Conservation (phyloP, 768 basidiomycete species). For the Phylloporus sp. region DNA sequence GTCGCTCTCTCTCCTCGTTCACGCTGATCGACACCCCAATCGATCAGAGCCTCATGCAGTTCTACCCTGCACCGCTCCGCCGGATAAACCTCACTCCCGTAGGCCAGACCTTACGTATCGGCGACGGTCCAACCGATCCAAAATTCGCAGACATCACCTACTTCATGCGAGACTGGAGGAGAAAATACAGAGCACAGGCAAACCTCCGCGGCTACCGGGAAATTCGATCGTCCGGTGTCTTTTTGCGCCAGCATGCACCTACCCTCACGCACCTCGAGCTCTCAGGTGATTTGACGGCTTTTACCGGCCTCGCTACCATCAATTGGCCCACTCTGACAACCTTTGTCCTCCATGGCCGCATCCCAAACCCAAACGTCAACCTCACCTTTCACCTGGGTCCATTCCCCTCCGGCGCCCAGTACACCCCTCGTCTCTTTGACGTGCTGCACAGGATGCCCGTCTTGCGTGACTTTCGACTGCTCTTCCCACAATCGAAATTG, state of each 20-base stretch:
- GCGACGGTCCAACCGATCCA: slow-evolving; percentile 31
- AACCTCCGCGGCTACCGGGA: slow-evolving; percentile 28
- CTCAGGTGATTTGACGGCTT: slow-evolving; percentile 27
- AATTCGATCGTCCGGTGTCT: slow-evolving; percentile 26
- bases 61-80: slow-evolving; percentile 23
- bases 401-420: not conserved
- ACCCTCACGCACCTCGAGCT: slow-evolving; percentile 29
- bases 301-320: slow-evolving; percentile 25
- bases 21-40: slow-evolving; percentile 32
- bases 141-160: slow-evolving; percentile 30
- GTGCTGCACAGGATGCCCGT: slow-evolving; percentile 29
- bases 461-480: slow-evolving; percentile 28
- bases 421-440: slow-evolving; percentile 22
- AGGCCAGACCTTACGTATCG: slow-evolving; percentile 32
- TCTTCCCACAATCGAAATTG: slow-evolving; percentile 28
- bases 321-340: slow-evolving; percentile 29
- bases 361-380: slow-evolving; percentile 15
- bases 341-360: slow-evolving; percentile 29
- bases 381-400: slow-evolving; percentile 15
- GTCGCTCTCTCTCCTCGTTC: slow-evolving; percentile 24
- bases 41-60: slow-evolving; percentile 32
- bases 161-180: slow-evolving; percentile 34
- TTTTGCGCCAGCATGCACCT: slow-evolving; percentile 29
- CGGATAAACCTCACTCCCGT: slow-evolving; percentile 30
- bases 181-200: slow-evolving; percentile 31